Base-by-base conservation (phyloP, 139 green algal genomes). In the Chlamydomonas urium region DNA sequence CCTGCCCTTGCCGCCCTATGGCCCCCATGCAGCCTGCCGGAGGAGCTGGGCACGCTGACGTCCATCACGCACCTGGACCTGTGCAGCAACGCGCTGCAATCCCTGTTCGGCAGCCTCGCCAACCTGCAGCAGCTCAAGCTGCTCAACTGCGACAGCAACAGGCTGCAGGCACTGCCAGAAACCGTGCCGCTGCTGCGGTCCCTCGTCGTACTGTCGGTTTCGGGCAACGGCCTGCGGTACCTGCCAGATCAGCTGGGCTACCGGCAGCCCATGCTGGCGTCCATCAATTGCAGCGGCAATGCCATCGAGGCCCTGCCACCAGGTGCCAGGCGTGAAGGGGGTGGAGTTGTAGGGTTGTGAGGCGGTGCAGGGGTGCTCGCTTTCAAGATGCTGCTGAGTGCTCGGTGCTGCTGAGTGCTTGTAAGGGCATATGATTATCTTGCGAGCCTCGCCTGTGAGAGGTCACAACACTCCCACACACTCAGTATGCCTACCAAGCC, bases 241-340 rank as follows among this genome's bases (percentile, higher is more conserved):
- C 71, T 85, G 23, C 79, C 79, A 23, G 75, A 72, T 1, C 65
- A 26, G 5, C 65, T 85, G 6, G 79, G 79, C 1, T 69, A 37
- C 24, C 37, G 34, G 23, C 79, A 84, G 75, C 79, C 65, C 10
- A 23, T 47, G 38, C 65, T 81, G 28, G 69, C 79, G 29, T 38
- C 61, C 3, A 21, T 84, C 23, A 32, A 37, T 3, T 76, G 56
- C 8, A 31, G 56, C 5, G 60, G 76, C 59, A 87, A 87, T 62
- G 38, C 74, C 14, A 32, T 87, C 2, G 47, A 1, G 19, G 45
- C 45, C 23, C 53, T 87, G 38, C 81, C 78, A 1, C 35, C 63
- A 29, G 71, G 65, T 65, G 28, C 23, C 23, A 4, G 35, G 37
- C 6, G 24, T 71, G 36, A 24, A 62, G 53, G 53, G 24, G 53